Conservation (phyloP, 2,329 filamentous ascomycete species). For the Diaporthe nobilis region DNA sequence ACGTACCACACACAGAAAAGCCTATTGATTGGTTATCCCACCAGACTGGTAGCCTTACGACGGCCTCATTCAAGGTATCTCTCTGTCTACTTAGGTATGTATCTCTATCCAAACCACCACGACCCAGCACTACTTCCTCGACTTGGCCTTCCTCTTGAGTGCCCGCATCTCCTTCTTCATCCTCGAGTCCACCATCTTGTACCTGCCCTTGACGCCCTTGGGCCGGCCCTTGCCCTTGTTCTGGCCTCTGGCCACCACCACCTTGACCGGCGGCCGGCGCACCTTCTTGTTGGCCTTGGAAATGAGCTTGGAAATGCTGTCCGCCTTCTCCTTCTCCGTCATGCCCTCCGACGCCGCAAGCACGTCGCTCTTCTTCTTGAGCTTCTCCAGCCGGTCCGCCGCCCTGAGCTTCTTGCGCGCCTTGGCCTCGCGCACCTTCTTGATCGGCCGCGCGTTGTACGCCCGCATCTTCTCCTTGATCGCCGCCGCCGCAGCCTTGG, state of each 20-base stretch:
- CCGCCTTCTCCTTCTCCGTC: conserved; percentile 96
- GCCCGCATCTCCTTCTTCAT: conserved; percentile 97
- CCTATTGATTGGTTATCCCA: neutral
- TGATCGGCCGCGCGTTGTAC: conserved; percentile 95
- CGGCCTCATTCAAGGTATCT: neutral
- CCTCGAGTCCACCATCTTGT: conserved; percentile 95
- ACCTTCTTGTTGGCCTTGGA: conserved; percentile 88
- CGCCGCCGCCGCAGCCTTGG: conserved; percentile 87
- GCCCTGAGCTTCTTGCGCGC: conserved; percentile 98
- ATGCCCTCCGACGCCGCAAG: conserved; percentile 90
- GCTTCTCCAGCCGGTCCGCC: conserved; percentile 89
- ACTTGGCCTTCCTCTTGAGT: conserved; percentile 83
- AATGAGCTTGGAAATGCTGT: conserved; percentile 85
- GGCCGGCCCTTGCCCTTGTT: conserved; percentile 44
- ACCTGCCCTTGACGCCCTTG: conserved; percentile 60
- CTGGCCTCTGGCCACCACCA: conserved; percentile 88
- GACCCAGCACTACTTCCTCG: conserved; percentile 59
- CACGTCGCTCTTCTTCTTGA: conserved; percentile 96
- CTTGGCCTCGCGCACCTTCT: conserved; percentile 98
- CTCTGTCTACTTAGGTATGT: neutral
- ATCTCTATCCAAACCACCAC: neutral
- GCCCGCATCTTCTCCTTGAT: conserved; percentile 96
- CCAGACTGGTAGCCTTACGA: neutral
- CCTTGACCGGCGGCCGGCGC: conserved; percentile 83
- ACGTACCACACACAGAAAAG: neutral